These are phyloP conservation scores for Aspergillus leporis DNA, from an alignment of 495 filamentous ascomycete species.

Conservation along the genomic window DNA sequence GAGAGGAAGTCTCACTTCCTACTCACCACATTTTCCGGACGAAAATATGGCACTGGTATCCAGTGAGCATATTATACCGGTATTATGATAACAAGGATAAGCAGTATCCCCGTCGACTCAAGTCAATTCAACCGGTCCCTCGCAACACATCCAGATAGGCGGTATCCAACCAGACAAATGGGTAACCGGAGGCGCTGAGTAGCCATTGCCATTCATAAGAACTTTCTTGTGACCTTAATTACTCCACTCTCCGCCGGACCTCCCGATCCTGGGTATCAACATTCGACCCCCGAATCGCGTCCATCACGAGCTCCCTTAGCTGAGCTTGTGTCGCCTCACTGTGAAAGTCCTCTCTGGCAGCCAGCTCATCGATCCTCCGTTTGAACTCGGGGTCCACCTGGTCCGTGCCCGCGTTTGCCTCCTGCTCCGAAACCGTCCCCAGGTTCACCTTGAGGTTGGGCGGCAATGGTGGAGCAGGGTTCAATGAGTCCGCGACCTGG, in stretches of 20 bases:
- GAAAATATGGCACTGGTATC: not conserved
- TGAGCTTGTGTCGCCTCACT: slow-evolving; percentile 68
- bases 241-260: slow-evolving; percentile 61
- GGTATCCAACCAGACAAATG: not conserved
- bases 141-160: not conserved
- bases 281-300: slow-evolving; percentile 60
- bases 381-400: slow-evolving; percentile 70
- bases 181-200: not conserved
- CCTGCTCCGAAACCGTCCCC: slow-evolving; percentile 63
- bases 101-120: not conserved
- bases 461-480: slow-evolving; percentile 56
- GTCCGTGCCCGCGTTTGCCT: slow-evolving; percentile 43
- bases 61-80: not conserved
- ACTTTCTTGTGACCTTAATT: slow-evolving; percentile 10
- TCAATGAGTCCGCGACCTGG: slow-evolving; percentile 30
- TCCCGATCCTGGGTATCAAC: slow-evolving; percentile 56
- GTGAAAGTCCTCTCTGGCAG: slow-evolving; percentile 69
- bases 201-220: not conserved
- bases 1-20: not conserved
- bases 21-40: not conserved
- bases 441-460: slow-evolving; percentile 67
- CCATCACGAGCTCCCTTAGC: slow-evolving; percentile 67
- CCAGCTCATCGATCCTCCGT: slow-evolving; percentile 73
- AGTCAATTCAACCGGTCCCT: not conserved
- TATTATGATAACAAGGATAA: not conserved